These are phyloP conservation scores for Chaetomium cochliodes DNA, from an alignment of 495 filamentous ascomycete genomes.

Conservation along the genomic window DNA sequence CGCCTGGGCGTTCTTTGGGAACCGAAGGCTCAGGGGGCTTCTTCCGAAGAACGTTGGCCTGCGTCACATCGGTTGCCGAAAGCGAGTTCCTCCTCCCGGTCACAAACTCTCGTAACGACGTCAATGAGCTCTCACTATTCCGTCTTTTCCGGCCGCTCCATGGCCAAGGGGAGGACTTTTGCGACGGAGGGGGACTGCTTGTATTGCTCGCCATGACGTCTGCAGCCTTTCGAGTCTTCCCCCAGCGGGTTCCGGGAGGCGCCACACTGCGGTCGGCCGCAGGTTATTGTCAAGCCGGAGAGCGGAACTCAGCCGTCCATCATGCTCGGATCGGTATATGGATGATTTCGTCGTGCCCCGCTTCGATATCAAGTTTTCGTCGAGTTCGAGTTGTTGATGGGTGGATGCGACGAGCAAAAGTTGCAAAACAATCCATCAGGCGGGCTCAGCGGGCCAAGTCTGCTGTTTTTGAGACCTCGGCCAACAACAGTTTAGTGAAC, in stretches of 20 bases:
- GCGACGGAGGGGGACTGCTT: not conserved
- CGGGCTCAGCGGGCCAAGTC: constrained; percentile 2
- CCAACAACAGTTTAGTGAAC: not conserved
- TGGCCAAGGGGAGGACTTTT: constrained; percentile 16
- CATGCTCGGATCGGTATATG: constrained; percentile 2
- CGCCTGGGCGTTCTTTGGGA: not conserved
- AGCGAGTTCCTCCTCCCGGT: constrained; percentile 18
- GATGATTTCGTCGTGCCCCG: not conserved
- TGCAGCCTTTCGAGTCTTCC: not conserved
- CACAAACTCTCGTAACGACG: constrained; percentile 9
- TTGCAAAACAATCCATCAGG: not conserved
- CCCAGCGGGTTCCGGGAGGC: not conserved
- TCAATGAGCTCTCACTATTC: constrained; percentile 18
- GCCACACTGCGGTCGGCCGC: constrained; percentile 6
- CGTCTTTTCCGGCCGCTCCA: constrained; percentile 19
- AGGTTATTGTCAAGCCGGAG: not conserved
- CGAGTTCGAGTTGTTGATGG: not conserved
- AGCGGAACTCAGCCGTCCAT: constrained; percentile 16
- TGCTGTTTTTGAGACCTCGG: constrained; percentile 2
- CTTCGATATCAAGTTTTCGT: constrained; percentile 1
- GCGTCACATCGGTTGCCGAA: not conserved
- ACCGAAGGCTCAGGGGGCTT: not conserved
- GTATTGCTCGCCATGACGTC: not conserved
- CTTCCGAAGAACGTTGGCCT: constrained; percentile 12
- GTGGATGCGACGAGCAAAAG: not conserved